A percentile compares a stretch with the other conserved stretches of the same genome.
phyloP scores from a whole-genome alignment of 352 stramenopile genomes.

The Aphanomyces euteiches region DNA sequence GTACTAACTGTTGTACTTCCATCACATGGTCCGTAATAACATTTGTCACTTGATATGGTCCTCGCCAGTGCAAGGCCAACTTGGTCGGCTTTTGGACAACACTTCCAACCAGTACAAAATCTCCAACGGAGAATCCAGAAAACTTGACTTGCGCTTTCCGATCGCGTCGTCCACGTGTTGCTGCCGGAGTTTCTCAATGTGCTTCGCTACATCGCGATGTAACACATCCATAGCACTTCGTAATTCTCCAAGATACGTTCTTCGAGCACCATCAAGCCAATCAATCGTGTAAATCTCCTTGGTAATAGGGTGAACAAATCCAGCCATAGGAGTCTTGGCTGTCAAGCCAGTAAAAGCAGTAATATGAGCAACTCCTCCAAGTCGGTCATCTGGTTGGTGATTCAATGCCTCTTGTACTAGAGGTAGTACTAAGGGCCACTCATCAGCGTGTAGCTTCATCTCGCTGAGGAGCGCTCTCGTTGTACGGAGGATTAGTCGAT shows the following conservation, averaged over 20 bases:
- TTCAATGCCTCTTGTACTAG: slow-evolving; percentile 35
- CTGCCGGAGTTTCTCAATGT: slow-evolving; percentile 12
- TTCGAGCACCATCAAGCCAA: neutral
- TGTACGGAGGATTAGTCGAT: slow-evolving; percentile 28
- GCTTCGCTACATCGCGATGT: slow-evolving; percentile 8
- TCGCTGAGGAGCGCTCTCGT: slow-evolving; percentile 34
- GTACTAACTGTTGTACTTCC: neutral
- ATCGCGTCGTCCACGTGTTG: slow-evolving; percentile 5
- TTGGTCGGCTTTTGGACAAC: neutral
- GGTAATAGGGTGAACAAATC: slow-evolving; percentile 12
- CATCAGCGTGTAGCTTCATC: neutral
- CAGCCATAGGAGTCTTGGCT: neutral
- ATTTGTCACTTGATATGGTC: neutral
- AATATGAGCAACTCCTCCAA: slow-evolving; percentile 30
- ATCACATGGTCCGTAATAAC: neutral
- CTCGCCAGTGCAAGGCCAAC: neutral
- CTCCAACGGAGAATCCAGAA: neutral
- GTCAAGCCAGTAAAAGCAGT: slow-evolving; percentile 33
- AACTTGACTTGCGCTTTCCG: slow-evolving; percentile 5
- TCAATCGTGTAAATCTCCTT: slow-evolving; percentile 14
- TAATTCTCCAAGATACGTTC: slow-evolving; percentile 16
- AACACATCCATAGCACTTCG: slow-evolving; percentile 2
- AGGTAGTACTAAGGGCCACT: slow-evolving; percentile 32
- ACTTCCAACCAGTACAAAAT: neutral
- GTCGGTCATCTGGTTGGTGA: slow-evolving; percentile 19